Evolutionary conservation across 768 basidiomycete species (phyloP).

Genomic region (Cystobasidium tubakii): DNA sequence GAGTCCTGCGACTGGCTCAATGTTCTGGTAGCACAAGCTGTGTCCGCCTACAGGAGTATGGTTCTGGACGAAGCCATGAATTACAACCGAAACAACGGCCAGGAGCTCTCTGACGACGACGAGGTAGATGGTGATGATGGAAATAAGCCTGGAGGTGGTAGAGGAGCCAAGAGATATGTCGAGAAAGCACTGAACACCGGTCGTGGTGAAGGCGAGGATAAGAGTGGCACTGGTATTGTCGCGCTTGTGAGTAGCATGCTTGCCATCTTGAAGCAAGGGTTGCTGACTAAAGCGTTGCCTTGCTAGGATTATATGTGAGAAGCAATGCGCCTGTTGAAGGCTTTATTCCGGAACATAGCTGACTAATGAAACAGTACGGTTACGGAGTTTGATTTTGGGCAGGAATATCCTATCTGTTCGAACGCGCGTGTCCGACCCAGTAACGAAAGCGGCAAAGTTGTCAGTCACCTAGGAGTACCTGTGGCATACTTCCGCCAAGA

Average conservation of each 20-base stretch:
- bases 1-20: conserved; percentile 94
- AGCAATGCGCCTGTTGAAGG: too few species aligned
- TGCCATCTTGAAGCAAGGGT: neutral
- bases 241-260: conserved; percentile 47
- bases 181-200: conserved; percentile 51
- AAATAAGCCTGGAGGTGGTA: conserved; percentile 32
- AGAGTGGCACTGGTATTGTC: conserved; percentile 43
- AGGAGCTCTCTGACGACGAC: conserved; percentile 19
- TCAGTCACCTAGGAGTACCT: conserved; percentile 33
- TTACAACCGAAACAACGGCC: neutral
- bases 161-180: conserved; percentile 50
- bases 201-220: conserved; percentile 14
- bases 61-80: conserved; percentile 20
- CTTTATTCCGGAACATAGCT: neutral
- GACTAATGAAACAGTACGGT: conserved; percentile 40
- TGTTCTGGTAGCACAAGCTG: conserved; percentile 67
- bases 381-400: conserved; percentile 45
- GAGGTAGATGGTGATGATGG: conserved; percentile 32
- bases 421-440: conserved; percentile 61
- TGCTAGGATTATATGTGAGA: conserved; percentile 28
- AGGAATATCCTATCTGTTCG: conserved; percentile 63
- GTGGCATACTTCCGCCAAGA: neutral
- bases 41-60: conserved; percentile 39
- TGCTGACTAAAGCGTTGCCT: neutral
- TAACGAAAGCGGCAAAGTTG: conserved; percentile 50